Percentiles rank a stretch among this genome's conserved stretches.
Evolutionary conservation across 192 early-diverging fungal genomes (phyloP).

Genomic region (Coemansia biformis): DNA sequence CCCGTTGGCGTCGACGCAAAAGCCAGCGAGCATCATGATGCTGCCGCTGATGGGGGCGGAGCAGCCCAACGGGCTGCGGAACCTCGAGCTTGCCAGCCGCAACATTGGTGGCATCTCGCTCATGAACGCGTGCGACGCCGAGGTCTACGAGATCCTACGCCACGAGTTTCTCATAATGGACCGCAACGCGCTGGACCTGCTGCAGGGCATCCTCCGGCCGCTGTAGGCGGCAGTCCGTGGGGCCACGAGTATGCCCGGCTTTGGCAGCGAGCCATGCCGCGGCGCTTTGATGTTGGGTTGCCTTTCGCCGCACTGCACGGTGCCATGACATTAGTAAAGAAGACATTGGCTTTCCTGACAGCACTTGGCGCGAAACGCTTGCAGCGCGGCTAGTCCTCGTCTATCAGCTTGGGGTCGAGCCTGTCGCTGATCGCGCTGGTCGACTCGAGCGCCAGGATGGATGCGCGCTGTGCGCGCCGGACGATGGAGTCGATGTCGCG

Average conservation of each 20-base stretch:
- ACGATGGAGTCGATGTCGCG: constrained; percentile 22
- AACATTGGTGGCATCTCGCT: constrained; percentile 59
- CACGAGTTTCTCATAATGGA: constrained; percentile 66
- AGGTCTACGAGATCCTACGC: constrained; percentile 64
- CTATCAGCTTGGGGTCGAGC: constrained; percentile 13
- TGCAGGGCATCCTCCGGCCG: constrained; percentile 54
- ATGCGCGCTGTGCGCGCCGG: constrained; percentile 29
- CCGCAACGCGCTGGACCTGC: constrained; percentile 56
- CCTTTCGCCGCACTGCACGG: too few relatives aligned
- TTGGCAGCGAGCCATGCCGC: neutral
- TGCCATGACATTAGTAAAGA: too few relatives aligned
- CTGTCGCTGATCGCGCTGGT: constrained; percentile 22
- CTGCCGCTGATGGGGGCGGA: constrained; percentile 40
- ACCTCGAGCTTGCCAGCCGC: constrained; percentile 56
- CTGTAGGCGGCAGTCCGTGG: constrained; percentile 22
- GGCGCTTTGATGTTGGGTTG: too few relatives aligned
- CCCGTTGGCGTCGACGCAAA: constrained; percentile 17
- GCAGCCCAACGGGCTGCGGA: constrained; percentile 30
- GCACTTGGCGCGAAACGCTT: too few relatives aligned
- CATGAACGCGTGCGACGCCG: constrained; percentile 57
- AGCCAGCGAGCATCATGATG: constrained; percentile 22
- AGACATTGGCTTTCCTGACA: too few relatives aligned
- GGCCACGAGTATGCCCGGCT: too few relatives aligned
- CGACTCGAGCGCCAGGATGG: constrained; percentile 36
- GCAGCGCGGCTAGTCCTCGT: constrained; percentile 9